Base-by-base conservation (phyloP, 768 basidiomycete species). In the Russula earlei region DNA sequence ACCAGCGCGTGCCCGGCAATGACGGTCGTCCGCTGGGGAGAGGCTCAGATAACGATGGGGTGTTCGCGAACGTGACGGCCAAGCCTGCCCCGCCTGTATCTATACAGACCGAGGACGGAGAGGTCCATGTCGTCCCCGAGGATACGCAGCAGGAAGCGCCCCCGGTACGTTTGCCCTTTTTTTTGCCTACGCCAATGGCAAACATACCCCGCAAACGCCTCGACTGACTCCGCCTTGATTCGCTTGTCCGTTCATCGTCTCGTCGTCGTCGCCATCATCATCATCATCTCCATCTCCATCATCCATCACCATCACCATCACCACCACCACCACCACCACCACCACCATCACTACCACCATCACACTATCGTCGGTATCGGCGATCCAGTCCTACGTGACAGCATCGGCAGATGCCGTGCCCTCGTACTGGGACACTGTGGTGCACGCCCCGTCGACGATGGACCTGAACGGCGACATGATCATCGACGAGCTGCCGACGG, bases 391-490 rank as follows among this genome's bases (percentile, higher is more conserved):
- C 0, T 99, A 99, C 65, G 77, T 84, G 12, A 78, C 84, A 15
- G 96, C 95, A 2, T 84, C 91, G 59, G 80, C 84, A 27, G 95
- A 99, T 66, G 81, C 90, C 0, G 93, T 88, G 0, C 96, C 96
- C 0, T 80, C 91, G 0, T 99, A 99, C 70, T 97, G 92, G 90
- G 95, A 99, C 67, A 97, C 90, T 1, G 93, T 91, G 0, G 81
- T 97, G 9, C 88, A 94, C 58, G 83, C 93, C 0, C 91, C 91
- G 0, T 69, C 73, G 0, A 72, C 75, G 25, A 54, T 76, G 36
- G 77, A 79, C 46, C 69, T 71, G 20, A 67, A 75, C 42, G 72
- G 79, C 3, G 78, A 83, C 65, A 85, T 97, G 76, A 80, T 96
- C 68, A 85, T 99, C 61, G 94, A 95, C 57, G 87, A 93, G 55